Conservation (phyloP, 116 monocot species). For the Thalassia testudinum region DNA sequence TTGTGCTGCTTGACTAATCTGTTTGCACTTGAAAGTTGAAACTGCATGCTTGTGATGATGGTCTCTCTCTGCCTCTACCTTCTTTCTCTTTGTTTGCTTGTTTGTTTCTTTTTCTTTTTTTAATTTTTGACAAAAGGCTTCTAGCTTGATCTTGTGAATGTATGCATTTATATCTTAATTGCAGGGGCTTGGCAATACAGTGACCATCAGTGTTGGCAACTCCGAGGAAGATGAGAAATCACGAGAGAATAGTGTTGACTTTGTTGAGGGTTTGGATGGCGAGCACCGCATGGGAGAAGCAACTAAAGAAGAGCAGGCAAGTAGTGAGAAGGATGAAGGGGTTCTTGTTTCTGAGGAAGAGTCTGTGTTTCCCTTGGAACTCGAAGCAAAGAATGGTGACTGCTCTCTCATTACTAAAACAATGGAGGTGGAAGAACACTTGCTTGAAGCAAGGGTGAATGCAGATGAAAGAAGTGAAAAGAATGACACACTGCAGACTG, state of each 20-base stretch:
- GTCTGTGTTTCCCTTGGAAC: slow-evolving; percentile 5
- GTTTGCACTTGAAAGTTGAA: too few species aligned
- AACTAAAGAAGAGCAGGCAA: too few species aligned
- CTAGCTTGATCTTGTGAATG: too few species aligned
- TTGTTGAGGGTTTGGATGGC: too few species aligned
- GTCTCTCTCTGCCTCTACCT: too few species aligned
- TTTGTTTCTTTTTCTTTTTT: too few species aligned
- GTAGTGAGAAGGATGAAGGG: neutral
- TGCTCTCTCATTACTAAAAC: slow-evolving; percentile 37
- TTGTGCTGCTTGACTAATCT: too few species aligned
- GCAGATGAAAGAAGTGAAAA: slow-evolving; percentile 8
- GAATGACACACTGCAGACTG: neutral
- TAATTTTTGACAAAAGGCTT: too few species aligned
- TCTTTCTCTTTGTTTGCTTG: too few species aligned
- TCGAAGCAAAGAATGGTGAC: slow-evolving; percentile 70
- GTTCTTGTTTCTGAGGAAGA: neutral
- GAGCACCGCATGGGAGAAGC: too few species aligned
- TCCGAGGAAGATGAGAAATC: neutral
- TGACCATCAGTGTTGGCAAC: neutral
- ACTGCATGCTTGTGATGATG: too few species aligned
- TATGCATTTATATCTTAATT: too few species aligned
- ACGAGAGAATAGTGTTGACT: neutral
- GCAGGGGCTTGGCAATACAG: neutral
- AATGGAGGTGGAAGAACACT: slow-evolving; percentile 58
- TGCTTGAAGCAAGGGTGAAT: slow-evolving; percentile 25